Evolutionary conservation across 257 asterid genomes (phyloP).

Genomic region (Haberlea rhodopensis): DNA sequence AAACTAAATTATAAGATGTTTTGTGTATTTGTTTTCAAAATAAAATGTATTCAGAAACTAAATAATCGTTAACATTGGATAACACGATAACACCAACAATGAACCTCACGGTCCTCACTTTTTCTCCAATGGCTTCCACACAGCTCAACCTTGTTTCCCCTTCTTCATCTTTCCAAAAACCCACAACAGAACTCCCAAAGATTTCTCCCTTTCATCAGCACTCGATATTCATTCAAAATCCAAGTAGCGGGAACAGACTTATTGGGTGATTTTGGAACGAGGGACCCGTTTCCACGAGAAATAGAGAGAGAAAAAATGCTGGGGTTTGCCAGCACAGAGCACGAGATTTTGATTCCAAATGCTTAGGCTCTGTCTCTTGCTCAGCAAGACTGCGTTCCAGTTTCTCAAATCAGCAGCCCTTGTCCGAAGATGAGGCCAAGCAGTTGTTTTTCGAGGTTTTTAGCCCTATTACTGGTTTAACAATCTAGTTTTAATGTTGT

Average conservation of each 20-base stretch:
- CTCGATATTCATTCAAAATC: slow-evolving; percentile 25
- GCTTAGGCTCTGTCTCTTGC: slow-evolving; percentile 69
- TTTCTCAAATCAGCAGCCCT: slow-evolving; percentile 43
- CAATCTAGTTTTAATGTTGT: neutral
- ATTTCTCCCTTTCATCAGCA: slow-evolving; percentile 11
- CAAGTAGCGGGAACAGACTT: slow-evolving; percentile 37
- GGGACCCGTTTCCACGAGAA: slow-evolving; percentile 93
- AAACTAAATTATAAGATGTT: too few relatives aligned
- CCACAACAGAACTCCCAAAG: slow-evolving; percentile 19
- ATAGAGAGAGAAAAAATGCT: slow-evolving; percentile 70
- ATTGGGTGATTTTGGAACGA: slow-evolving; percentile 82
- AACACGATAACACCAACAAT: too few relatives aligned
- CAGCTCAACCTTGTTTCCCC: slow-evolving; percentile 38
- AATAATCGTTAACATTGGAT: too few relatives aligned
- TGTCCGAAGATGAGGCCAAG: slow-evolving; percentile 52
- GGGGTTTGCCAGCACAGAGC: slow-evolving; percentile 66
- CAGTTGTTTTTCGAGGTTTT: slow-evolving; percentile 58
- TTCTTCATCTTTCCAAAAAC: slow-evolving; percentile 34
- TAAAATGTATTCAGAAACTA: too few relatives aligned
- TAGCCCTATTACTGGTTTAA: neutral
- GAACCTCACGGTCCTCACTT: too few relatives aligned
- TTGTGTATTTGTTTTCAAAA: too few relatives aligned
- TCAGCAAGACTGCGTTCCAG: slow-evolving; percentile 43
- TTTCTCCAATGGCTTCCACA: slow-evolving; percentile 51
- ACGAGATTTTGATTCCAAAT: slow-evolving; percentile 74